These are phyloP conservation scores for Vicia sativa DNA, from an alignment of 306 rosid genomes.

Conservation along the genomic window DNA sequence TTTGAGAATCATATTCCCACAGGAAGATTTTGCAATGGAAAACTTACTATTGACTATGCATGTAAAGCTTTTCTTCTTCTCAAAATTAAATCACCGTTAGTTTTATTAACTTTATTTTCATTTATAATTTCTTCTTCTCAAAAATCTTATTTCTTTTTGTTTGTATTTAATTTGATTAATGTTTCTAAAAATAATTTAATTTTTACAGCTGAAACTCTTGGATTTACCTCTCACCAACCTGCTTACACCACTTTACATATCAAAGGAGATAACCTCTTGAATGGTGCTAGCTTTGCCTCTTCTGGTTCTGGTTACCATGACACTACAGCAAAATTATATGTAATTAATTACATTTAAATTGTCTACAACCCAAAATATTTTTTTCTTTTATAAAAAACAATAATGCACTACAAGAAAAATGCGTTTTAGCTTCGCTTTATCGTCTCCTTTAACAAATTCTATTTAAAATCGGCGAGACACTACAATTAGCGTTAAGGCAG, in stretches of 20 bases:
- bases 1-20: constrained; percentile 52
- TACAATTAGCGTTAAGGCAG: too few relatives aligned
- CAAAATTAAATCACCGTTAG: neutral
- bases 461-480: too few relatives aligned
- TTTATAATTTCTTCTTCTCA: neutral
- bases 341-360: neutral
- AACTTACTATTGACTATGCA: constrained; percentile 60
- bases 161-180: too few relatives aligned
- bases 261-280: constrained; percentile 43
- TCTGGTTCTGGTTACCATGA: constrained; percentile 69
- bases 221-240: constrained; percentile 45
- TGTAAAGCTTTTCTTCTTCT: constrained; percentile 38
- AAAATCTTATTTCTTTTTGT: neutral
- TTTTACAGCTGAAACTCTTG: constrained; percentile 44
- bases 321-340: constrained; percentile 46
- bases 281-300: constrained; percentile 61
- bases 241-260: constrained; percentile 37
- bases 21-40: constrained; percentile 83
- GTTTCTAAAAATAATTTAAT: neutral
- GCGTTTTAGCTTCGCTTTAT: too few relatives aligned
- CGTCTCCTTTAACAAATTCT: too few relatives aligned
- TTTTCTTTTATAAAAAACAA: too few relatives aligned
- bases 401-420: too few relatives aligned
- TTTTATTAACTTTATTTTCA: too few relatives aligned
- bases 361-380: too few relatives aligned